These are phyloP conservation scores for Asterella californica DNA, from an alignment of 225 moss, liverwort and hornwort species.

Conservation along the genomic window DNA sequence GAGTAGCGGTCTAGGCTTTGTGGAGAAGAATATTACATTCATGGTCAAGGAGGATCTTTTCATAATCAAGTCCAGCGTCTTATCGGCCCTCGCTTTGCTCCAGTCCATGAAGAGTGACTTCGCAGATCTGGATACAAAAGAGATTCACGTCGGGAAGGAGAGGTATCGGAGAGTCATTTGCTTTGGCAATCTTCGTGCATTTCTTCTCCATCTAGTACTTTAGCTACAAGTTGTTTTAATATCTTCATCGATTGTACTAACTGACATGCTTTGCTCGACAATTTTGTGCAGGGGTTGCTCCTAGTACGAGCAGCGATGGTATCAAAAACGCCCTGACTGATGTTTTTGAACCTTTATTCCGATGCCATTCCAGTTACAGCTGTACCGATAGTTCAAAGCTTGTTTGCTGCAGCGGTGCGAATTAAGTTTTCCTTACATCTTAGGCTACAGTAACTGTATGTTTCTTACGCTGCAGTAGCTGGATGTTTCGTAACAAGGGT, in stretches of 20 bases:
- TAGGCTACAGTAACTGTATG: too few species aligned
- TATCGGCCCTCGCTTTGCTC: not conserved
- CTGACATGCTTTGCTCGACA: not conserved
- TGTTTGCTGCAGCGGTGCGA: too few species aligned
- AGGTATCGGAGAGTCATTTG: not conserved
- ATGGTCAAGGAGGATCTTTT: slow-evolving; percentile 14
- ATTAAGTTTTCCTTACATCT: too few species aligned
- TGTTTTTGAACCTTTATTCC: not conserved
- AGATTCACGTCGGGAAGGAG: not conserved
- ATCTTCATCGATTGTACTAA: not conserved
- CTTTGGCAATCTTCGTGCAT: not conserved
- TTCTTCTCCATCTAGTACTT: not conserved
- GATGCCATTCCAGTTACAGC: too few species aligned
- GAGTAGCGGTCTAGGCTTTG: not conserved
- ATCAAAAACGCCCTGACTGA: not conserved
- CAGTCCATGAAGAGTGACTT: not conserved
- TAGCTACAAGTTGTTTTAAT: not conserved
- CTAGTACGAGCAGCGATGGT: not conserved
- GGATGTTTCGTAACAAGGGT: too few species aligned
- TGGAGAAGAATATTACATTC: slow-evolving; percentile 3
- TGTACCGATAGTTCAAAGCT: too few species aligned
- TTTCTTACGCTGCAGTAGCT: too few species aligned
- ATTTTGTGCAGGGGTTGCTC: not conserved
- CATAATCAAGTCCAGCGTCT: not conserved
- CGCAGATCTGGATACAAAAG: slow-evolving; percentile 1